Conservation (phyloP, 2,329 filamentous ascomycete genomes). For the Waltergamsia citrina region DNA sequence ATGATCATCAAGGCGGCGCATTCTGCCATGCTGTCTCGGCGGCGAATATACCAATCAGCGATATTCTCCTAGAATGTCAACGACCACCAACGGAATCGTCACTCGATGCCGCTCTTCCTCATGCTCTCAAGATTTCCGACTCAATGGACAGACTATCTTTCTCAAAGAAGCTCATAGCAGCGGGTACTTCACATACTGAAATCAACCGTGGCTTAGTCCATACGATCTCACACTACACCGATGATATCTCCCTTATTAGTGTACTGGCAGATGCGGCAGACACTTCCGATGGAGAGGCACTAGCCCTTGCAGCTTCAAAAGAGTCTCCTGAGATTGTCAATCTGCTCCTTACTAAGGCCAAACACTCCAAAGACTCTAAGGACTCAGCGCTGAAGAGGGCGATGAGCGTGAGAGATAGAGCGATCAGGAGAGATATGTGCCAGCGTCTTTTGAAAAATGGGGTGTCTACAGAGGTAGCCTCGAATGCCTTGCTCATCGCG, state of each 20-base stretch:
- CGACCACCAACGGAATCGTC: constrained; percentile 28
- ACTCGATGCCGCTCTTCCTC: constrained; percentile 39
- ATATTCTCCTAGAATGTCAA: constrained; percentile 33
- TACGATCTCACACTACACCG: constrained; percentile 34
- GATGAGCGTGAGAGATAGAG: constrained; percentile 27
- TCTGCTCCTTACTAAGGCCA: constrained; percentile 28
- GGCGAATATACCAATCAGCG: constrained; percentile 32
- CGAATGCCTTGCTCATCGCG: constrained; percentile 38
- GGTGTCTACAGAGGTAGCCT: constrained; percentile 33
- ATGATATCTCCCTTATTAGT: constrained; percentile 38
- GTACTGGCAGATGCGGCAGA: constrained; percentile 36
- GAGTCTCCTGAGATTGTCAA: constrained; percentile 34
- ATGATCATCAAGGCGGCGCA: constrained; percentile 39
- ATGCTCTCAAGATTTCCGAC: constrained; percentile 40
- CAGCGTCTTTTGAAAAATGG: constrained; percentile 34
- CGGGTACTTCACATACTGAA: constrained; percentile 36
- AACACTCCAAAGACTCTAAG: constrained; percentile 25
- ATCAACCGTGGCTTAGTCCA: constrained; percentile 42
- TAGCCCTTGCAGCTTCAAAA: constrained; percentile 34
- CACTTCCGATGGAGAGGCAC: constrained; percentile 37
- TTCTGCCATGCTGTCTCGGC: constrained; percentile 40
- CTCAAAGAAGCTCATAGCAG: constrained; percentile 37
- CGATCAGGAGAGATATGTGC: constrained; percentile 31
- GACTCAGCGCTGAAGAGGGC: constrained; percentile 32
- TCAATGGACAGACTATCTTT: constrained; percentile 40